Percentiles rank a stretch among this genome's conserved stretches.
These are phyloP conservation scores for Hansenula sp. DNA, from an alignment of 1,139 yeast genomes.

Conservation along the genomic window DNA sequence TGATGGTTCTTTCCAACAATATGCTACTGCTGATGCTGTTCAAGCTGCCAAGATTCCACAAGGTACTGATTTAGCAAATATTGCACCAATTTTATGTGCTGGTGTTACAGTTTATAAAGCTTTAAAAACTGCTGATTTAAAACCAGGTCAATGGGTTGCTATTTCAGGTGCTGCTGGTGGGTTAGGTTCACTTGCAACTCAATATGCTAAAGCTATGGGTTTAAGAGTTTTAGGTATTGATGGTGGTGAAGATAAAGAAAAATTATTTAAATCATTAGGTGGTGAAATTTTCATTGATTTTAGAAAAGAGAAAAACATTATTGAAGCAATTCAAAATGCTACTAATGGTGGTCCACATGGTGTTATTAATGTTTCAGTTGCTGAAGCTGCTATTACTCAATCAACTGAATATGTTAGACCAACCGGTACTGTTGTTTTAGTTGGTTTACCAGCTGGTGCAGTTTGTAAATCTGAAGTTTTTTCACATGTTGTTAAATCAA, in stretches of 20 bases:
- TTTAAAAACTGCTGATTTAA: constrained; percentile 58
- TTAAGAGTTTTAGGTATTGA: constrained; percentile 70
- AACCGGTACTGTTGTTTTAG: constrained; percentile 66
- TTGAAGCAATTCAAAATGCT: constrained; percentile 47
- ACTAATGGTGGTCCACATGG: constrained; percentile 76
- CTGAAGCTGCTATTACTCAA: constrained; percentile 61
- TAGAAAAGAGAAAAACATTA: constrained; percentile 51
- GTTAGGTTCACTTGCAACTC: constrained; percentile 69
- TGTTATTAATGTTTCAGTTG: constrained; percentile 68
- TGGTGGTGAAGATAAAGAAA: constrained; percentile 66
- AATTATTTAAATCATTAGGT: constrained; percentile 52
- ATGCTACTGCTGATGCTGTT: constrained; percentile 74
- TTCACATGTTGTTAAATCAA: constrained; percentile 59
- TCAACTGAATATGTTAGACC: constrained; percentile 64
- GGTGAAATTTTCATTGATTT: constrained; percentile 68
- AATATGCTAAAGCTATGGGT: constrained; percentile 72
- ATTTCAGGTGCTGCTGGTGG: constrained; percentile 81
- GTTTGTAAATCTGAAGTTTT: constrained; percentile 61
- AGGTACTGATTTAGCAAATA: constrained; percentile 62
- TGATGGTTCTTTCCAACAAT: constrained; percentile 79
- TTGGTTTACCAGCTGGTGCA: constrained; percentile 73
- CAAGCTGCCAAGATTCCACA: constrained; percentile 70
- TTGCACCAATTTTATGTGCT: constrained; percentile 74
- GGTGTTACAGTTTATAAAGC: constrained; percentile 82
- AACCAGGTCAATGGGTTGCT: constrained; percentile 74